These are phyloP conservation scores for Pseudogymnoascus destructans DNA, from an alignment of 2,329 filamentous ascomycete genomes.

Conservation along the genomic window DNA sequence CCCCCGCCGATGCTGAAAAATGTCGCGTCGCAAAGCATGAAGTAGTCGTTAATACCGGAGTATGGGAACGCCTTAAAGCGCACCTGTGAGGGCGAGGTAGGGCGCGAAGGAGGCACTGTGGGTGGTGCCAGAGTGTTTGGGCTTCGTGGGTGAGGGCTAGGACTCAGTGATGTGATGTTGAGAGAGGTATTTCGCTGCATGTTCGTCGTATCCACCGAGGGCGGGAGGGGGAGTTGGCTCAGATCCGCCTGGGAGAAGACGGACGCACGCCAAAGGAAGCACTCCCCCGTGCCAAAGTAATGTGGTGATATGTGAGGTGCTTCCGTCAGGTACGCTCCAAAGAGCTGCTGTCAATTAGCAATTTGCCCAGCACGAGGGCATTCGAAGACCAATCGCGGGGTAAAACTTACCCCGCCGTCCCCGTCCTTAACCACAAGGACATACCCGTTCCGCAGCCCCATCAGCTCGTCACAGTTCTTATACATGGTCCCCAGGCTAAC, in stretches of 20 bases:
- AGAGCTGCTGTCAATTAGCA: conserved; percentile 39
- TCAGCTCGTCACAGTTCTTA: conserved; percentile 56
- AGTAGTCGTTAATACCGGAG: conserved; percentile 90
- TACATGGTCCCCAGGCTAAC: conserved; percentile 81
- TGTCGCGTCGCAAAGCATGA: conserved; percentile 78
- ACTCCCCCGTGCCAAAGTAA: conserved; percentile 94
- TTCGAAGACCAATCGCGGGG: background rate
- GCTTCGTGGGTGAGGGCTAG: conserved; percentile 25
- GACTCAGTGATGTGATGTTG: conserved; percentile 14
- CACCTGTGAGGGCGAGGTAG: conserved; percentile 57
- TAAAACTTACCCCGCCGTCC: conserved; percentile 51
- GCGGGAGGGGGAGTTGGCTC: conserved; percentile 52
- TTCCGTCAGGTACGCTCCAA: conserved; percentile 90
- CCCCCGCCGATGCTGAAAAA: conserved; percentile 79
- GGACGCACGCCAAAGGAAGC: conserved; percentile 76
- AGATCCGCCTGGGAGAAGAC: conserved; percentile 44
- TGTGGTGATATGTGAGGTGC: conserved; percentile 65
- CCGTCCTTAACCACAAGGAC: conserved; percentile 77
- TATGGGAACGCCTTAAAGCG: conserved; percentile 97
- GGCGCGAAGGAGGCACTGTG: conserved; percentile 18
- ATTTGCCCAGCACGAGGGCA: background rate
- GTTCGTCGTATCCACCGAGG: conserved; percentile 51
- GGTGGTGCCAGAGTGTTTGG: conserved; percentile 23
- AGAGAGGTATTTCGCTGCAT: conserved; percentile 41
- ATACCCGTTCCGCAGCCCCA: conserved; percentile 65